phyloP scores from a whole-genome alignment of 768 basidiomycete genomes.

The Kwoniella dendrophila region DNA sequence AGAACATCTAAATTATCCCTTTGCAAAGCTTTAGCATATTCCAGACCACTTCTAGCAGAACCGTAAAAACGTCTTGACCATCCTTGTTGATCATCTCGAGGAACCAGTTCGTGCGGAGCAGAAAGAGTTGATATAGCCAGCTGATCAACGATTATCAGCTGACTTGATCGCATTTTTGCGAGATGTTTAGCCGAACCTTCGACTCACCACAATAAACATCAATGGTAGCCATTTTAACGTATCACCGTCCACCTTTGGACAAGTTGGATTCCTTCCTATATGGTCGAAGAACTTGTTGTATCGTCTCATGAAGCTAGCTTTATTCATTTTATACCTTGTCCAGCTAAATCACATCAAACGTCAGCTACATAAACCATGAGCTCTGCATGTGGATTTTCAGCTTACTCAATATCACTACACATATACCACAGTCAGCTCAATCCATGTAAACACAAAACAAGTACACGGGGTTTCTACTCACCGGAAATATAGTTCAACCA shows the following conservation, averaged over 20 bases:
- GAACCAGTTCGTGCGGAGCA: slow-evolving; percentile 51
- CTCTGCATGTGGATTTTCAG: background rate
- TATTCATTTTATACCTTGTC: slow-evolving; percentile 58
- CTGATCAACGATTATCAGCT: slow-evolving; percentile 24
- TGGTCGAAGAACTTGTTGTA: slow-evolving; percentile 55
- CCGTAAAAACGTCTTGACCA: slow-evolving; percentile 57
- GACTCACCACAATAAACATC: slow-evolving; percentile 55
- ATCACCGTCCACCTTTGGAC: slow-evolving; percentile 53
- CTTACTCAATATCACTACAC: slow-evolving; percentile 49
- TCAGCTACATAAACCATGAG: slow-evolving; percentile 5
- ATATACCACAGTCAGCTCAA: background rate
- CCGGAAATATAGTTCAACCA: slow-evolving; percentile 52
- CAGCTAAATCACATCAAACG: slow-evolving; percentile 44
- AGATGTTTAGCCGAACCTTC: background rate
- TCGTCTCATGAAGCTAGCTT: slow-evolving; percentile 51
- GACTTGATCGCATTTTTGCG: too few relatives aligned
- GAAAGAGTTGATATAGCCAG: slow-evolving; percentile 56
- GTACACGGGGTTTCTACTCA: background rate
- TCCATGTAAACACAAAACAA: background rate
- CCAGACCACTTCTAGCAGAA: slow-evolving; percentile 49
- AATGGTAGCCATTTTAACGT: slow-evolving; percentile 56
- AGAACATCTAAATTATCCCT: slow-evolving; percentile 56
- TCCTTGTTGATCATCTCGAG: slow-evolving; percentile 46
- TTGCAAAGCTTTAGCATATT: slow-evolving; percentile 56
- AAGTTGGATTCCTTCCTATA: slow-evolving; percentile 47